Evolutionary conservation across 225 moss, liverwort and hornwort genomes (phyloP).

Genomic region (Sphagnum tenellum): DNA sequence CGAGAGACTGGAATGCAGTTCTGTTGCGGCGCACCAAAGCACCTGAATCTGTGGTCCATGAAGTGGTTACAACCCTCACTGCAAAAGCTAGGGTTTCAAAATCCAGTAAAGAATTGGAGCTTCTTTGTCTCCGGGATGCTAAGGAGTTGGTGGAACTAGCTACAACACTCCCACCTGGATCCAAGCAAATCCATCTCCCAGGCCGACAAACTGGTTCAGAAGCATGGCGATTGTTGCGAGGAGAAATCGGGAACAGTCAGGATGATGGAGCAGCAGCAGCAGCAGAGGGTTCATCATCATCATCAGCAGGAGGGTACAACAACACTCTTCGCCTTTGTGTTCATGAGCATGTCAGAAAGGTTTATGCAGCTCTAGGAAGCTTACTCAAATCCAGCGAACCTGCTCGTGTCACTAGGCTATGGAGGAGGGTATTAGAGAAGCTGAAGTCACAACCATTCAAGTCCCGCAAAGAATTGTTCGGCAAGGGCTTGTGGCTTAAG

Average conservation of each 20-base stretch:
- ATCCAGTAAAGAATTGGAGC: slow-evolving; percentile 28
- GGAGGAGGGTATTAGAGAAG: slow-evolving; percentile 28
- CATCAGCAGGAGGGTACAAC: not conserved
- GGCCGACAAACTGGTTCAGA: slow-evolving; percentile 58
- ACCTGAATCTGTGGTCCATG: slow-evolving; percentile 44
- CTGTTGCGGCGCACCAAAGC: slow-evolving; percentile 39
- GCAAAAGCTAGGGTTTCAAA: slow-evolving; percentile 25
- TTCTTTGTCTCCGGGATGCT: slow-evolving; percentile 27
- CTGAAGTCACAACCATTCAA: slow-evolving; percentile 48
- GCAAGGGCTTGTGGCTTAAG: slow-evolving; percentile 43
- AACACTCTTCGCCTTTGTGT: slow-evolving; percentile 30
- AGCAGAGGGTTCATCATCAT: not conserved
- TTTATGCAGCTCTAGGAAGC: slow-evolving; percentile 35
- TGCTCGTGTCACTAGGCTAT: slow-evolving; percentile 14
- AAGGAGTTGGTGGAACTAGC: slow-evolving; percentile 41
- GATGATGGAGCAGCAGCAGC: not conserved
- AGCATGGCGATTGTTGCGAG: slow-evolving; percentile 49
- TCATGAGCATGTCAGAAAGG: slow-evolving; percentile 44
- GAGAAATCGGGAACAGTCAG: slow-evolving; percentile 30
- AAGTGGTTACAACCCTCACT: slow-evolving; percentile 39
- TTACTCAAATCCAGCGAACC: slow-evolving; percentile 23
- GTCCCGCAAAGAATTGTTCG: slow-evolving; percentile 29
- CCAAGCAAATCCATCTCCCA: slow-evolving; percentile 16
- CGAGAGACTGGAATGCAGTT: slow-evolving; percentile 54
- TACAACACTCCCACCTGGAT: slow-evolving; percentile 7